Base-by-base conservation (phyloP, 768 basidiomycete genomes). In the Serendipita indica region DNA sequence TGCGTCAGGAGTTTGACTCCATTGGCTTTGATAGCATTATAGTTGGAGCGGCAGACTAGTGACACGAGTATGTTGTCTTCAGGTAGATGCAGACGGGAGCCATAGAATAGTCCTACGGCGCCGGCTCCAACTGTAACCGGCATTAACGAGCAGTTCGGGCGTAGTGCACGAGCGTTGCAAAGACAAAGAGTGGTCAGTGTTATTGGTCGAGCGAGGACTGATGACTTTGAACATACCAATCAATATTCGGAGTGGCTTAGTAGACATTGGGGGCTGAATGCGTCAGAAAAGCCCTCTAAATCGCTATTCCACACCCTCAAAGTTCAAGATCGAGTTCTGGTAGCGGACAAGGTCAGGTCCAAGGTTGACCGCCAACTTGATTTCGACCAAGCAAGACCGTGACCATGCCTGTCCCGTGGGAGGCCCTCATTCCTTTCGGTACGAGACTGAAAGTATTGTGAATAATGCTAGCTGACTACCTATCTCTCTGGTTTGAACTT, bases 341-440 rank as follows among this genome's bases (percentile, higher is more conserved):
- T 18, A 7, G 18, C n/a, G 41, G 49, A 12, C 49, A 30, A 54
- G 25, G 49, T 33, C 22, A 30, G 30, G 49, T 54, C 16, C 49
- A 54, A 54, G 49, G 22, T 54, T 54, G 49, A 54, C 49, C 49
- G n/a, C 32, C 35, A n/a, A 37, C 32, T 54, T 43, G 18, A 6
- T 43, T 43, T 43, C 41, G 41, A 43, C 41, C 41, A 25, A 7
- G 18, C n/a, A n/a, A 1, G 27, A 7, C 18, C 41, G 18, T 25
- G 69, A 76, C 63, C 64, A 94, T 94, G 93, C 93, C 93, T 59
- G 84, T 96, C 65, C 93, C 92, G 64, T 97, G 88, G 85, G 92
- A 98, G 75, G 91, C 93, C 57, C 79, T 97, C 65, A 88, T 98
- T 75, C 93, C 93, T 46, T 92, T 93, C 67, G 93, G 93, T 92